Conservation (phyloP, 2,329 filamentous ascomycete species). For the Didymellaceae sp. region DNA sequence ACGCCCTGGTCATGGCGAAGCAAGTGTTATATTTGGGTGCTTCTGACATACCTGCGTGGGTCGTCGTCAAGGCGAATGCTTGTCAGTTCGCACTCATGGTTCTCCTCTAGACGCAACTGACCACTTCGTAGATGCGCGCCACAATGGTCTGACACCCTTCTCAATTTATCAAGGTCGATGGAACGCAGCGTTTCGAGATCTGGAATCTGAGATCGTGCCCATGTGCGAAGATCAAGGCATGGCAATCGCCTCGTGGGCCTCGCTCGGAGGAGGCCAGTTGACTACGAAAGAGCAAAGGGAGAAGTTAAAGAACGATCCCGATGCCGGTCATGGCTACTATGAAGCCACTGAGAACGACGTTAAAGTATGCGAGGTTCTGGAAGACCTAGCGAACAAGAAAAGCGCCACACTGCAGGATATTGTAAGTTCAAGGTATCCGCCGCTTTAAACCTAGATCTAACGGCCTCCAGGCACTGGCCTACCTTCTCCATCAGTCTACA, state of each 20-base stretch:
- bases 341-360: slow-evolving; percentile 53
- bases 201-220: slow-evolving; percentile 69
- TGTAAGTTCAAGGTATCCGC: slow-evolving; percentile 44
- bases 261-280: slow-evolving; percentile 50
- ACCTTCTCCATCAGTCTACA: slow-evolving; percentile 50
- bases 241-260: slow-evolving; percentile 59
- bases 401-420: slow-evolving; percentile 58
- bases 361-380: slow-evolving; percentile 63
- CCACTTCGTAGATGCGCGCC: slow-evolving; percentile 35
- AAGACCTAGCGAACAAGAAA: slow-evolving; percentile 63
- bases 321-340: slow-evolving; percentile 50
- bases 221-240: slow-evolving; percentile 68
- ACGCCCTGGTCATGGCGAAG: slow-evolving; percentile 47
- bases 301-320: slow-evolving; percentile 41
- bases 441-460: neutral
- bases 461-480: slow-evolving; percentile 16
- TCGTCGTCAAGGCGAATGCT: slow-evolving; percentile 30
- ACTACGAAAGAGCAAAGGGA: slow-evolving; percentile 37
- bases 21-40: slow-evolving; percentile 53
- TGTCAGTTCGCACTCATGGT: neutral
- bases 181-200: slow-evolving; percentile 58
- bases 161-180: slow-evolving; percentile 49
- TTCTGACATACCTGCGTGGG: slow-evolving; percentile 50
- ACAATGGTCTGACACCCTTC: slow-evolving; percentile 45
- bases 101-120: neutral